phyloP scores from a whole-genome alignment of 1,284 basidiomycete genomes.

The Microbotryomycetes sp. region DNA sequence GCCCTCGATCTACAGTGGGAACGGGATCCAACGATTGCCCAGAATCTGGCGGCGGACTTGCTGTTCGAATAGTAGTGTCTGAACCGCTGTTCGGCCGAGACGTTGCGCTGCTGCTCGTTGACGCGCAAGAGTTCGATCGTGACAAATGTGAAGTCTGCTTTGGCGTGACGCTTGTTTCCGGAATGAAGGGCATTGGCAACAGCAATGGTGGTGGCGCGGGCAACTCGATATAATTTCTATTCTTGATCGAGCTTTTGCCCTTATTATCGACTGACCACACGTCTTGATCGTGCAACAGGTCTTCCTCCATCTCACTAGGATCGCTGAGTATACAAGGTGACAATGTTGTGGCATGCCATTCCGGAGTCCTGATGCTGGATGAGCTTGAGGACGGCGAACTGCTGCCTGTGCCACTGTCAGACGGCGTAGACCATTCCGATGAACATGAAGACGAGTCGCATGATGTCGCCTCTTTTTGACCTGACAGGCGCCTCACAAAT shows the following conservation, averaged over 20 bases:
- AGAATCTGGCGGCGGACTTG: neutral
- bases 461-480: neutral
- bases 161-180: neutral
- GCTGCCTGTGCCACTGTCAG: neutral
- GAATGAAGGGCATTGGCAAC: neutral
- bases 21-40: neutral
- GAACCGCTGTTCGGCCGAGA: neutral
- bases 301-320: neutral
- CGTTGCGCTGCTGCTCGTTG: neutral
- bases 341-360: too few species aligned
- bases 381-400: neutral
- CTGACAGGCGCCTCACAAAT: neutral
- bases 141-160: neutral
- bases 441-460: neutral
- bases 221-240: neutral
- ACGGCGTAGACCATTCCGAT: neutral
- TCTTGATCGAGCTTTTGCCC: neutral
- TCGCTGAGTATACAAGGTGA: neutral
- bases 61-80: neutral
- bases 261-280: neutral
- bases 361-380: too few species aligned
- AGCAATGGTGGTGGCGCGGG: neutral
- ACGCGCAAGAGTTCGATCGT: neutral
- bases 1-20: too few species aligned
- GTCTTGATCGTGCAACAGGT: neutral